Evolutionary conservation across 306 rosid species (phyloP).

Genomic region (Boehmeria nivea): DNA sequence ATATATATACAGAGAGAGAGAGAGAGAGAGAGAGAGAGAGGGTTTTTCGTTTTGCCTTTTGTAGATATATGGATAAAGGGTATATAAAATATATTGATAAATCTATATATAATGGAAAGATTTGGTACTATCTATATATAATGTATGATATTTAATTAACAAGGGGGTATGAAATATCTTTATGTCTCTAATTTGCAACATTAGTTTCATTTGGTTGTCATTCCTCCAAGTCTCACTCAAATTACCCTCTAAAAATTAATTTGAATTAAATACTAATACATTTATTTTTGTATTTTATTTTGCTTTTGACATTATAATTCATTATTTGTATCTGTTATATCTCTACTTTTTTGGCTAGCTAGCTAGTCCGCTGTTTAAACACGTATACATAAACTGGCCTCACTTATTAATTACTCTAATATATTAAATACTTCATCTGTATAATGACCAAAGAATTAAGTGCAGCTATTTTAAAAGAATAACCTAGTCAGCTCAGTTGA

Average conservation of each 20-base stretch:
- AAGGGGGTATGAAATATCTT: background rate
- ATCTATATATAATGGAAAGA: too few relatives aligned
- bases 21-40: too few relatives aligned
- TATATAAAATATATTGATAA: too few relatives aligned
- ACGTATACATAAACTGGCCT: background rate
- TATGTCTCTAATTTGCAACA: background rate
- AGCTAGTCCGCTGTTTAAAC: background rate
- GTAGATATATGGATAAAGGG: too few relatives aligned
- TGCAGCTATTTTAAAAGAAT: background rate
- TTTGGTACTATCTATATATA: too few relatives aligned
- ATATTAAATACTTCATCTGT: background rate
- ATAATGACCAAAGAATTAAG: background rate
- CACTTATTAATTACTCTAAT: background rate
- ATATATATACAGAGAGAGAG: background rate
- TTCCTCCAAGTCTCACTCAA: conserved; percentile 11
- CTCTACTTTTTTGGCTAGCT: background rate
- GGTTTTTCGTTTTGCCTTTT: background rate
- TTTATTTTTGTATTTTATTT: too few relatives aligned
- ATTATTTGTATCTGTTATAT: background rate
- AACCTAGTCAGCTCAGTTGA: too few relatives aligned
- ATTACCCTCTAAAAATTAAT: background rate
- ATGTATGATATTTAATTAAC: too few relatives aligned
- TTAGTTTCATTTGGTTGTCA: conserved; percentile 5
- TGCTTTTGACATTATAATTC: background rate
- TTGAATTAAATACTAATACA: background rate